phyloP scores from a whole-genome alignment of 106 monocot genomes.

The Vanilla planifolia region DNA sequence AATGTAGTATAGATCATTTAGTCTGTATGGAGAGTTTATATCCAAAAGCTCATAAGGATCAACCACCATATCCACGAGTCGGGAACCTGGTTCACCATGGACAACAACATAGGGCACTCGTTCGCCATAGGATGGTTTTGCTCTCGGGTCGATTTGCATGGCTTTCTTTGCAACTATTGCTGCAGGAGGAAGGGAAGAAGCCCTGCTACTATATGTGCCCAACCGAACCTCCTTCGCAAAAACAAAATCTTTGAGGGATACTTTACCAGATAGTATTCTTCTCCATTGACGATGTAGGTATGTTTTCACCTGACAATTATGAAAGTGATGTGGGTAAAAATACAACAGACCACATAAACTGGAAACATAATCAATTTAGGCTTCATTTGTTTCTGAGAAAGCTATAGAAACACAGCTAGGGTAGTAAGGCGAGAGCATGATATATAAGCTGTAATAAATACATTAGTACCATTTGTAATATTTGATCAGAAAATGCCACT shows the following conservation, averaged over 20 bases:
- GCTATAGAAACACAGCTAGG: too few species aligned
- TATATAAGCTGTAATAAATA: too few species aligned
- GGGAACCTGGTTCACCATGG: conserved; percentile 90
- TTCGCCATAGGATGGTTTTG: conserved; percentile 73
- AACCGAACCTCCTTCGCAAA: conserved; percentile 95
- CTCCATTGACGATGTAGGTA: conserved; percentile 86
- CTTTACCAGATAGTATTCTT: conserved; percentile 68
- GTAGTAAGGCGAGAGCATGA: too few species aligned
- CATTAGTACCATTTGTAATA: too few species aligned
- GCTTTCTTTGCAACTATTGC: conserved; percentile 91
- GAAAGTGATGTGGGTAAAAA: too few species aligned
- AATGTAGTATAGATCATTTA: conserved; percentile 86
- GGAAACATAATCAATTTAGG: too few species aligned
- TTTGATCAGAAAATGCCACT: too few species aligned
- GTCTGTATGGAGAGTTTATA: conserved; percentile 55
- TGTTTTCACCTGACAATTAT: conserved; percentile 77
- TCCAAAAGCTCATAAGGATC: conserved; percentile 64
- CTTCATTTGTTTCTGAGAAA: too few species aligned
- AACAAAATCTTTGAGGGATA: conserved; percentile 87
- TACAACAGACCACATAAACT: too few species aligned
- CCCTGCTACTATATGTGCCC: conserved; percentile 63
- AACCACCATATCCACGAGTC: conserved; percentile 86
- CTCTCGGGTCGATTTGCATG: conserved; percentile 63
- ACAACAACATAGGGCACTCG: conserved; percentile 89
- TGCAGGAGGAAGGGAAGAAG: conserved; percentile 77